These are phyloP conservation scores for Hymenoscyphus fructigenus DNA, from an alignment of 2,329 filamentous ascomycete species.

Conservation along the genomic window DNA sequence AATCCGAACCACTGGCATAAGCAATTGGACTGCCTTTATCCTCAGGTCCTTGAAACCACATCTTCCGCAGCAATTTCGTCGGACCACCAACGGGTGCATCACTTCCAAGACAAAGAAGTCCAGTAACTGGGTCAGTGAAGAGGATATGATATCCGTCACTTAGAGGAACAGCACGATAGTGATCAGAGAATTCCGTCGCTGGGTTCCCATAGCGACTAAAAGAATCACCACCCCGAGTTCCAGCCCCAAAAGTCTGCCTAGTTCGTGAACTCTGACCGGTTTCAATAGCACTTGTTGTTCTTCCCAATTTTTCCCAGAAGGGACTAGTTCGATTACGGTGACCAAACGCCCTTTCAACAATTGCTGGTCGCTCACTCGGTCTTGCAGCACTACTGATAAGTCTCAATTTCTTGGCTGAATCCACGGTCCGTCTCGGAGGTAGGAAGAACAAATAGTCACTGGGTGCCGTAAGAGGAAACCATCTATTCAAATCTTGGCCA, in stretches of 20 bases:
- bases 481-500: slow-evolving; percentile 50
- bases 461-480: slow-evolving; percentile 54
- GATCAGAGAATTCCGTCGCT: slow-evolving; percentile 45
- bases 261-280: slow-evolving; percentile 14
- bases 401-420: slow-evolving; percentile 56
- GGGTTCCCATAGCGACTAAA: slow-evolving; percentile 18
- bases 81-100: slow-evolving; percentile 57
- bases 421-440: slow-evolving; percentile 49
- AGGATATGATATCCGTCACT: slow-evolving; percentile 65
- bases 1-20: slow-evolving; percentile 57
- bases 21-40: slow-evolving; percentile 44
- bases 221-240: slow-evolving; percentile 20
- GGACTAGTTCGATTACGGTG: slow-evolving; percentile 22
- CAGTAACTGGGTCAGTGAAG: slow-evolving; percentile 60
- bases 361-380: slow-evolving; percentile 35
- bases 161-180: slow-evolving; percentile 62
- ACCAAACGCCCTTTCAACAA: slow-evolving; percentile 32
- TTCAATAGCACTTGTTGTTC: slow-evolving; percentile 16
- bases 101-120: slow-evolving; percentile 58
- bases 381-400: slow-evolving; percentile 61
- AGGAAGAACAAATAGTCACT: slow-evolving; percentile 61
- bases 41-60: slow-evolving; percentile 47
- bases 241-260: slow-evolving; percentile 18
- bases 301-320: slow-evolving; percentile 31
- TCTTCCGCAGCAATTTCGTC: slow-evolving; percentile 57